phyloP scores from a whole-genome alignment of 1,284 basidiomycete genomes.

The Veloporphyrellus conicus region DNA sequence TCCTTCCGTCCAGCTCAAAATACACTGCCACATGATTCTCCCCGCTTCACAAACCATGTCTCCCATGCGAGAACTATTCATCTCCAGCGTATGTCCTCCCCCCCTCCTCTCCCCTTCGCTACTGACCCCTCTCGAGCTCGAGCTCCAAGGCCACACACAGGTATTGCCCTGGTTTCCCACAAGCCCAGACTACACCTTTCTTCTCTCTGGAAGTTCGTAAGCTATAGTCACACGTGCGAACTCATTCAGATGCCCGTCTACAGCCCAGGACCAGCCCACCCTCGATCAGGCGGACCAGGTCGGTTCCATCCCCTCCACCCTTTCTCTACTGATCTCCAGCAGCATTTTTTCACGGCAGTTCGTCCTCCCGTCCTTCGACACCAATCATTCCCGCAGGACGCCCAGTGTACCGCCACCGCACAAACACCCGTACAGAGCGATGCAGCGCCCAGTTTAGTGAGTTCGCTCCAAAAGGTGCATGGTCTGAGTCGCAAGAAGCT shows the following conservation, averaged over 20 bases:
- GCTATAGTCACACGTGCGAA: neutral
- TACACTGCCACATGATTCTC: slow-evolving; percentile 58
- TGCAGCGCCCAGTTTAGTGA: slow-evolving; percentile 43
- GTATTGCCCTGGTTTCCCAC: slow-evolving; percentile 38
- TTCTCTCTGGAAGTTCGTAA: slow-evolving; percentile 30
- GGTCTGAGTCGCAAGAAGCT: slow-evolving; percentile 61
- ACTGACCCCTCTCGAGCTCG: slow-evolving; percentile 35
- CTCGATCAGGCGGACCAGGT: slow-evolving; percentile 17
- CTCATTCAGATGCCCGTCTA: neutral
- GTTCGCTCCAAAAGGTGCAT: slow-evolving; percentile 54
- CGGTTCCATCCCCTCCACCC: neutral
- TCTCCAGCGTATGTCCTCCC: slow-evolving; percentile 45
- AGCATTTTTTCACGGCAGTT: slow-evolving; percentile 14
- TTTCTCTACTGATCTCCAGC: slow-evolving; percentile 17
- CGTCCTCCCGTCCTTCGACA: slow-evolving; percentile 29
- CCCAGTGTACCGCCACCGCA: slow-evolving; percentile 8
- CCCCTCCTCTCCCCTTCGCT: slow-evolving; percentile 5
- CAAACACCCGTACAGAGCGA: slow-evolving; percentile 7
- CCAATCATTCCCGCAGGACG: slow-evolving; percentile 31
- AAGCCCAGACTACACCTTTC: slow-evolving; percentile 35
- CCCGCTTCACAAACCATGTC: slow-evolving; percentile 42
- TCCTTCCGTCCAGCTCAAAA: slow-evolving; percentile 41
- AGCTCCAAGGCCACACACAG: slow-evolving; percentile 37
- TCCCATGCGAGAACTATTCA: slow-evolving; percentile 47
- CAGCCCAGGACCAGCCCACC: slow-evolving; percentile 1